Base-by-base conservation (phyloP, 176 grass and related monocot species). In the Cenchrus americanus region DNA sequence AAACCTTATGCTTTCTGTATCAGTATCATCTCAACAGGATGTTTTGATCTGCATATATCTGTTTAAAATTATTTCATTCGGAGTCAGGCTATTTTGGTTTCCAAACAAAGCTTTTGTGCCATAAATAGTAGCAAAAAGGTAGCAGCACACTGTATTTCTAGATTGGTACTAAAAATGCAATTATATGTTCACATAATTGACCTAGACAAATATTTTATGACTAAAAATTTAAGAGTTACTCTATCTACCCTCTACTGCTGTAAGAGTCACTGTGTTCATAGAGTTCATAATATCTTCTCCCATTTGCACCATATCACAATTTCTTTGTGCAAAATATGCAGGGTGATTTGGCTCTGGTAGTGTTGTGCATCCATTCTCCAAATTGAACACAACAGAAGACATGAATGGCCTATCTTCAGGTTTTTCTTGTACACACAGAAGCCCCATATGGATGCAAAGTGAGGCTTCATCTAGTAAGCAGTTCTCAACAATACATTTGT, bases 381-480 rank as follows among this genome's bases (percentile, higher is more conserved):
- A 66, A 76, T 40, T 50, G 17, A 72, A 66, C 15, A 93, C 64
- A 26, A 87, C 71, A 22, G 37, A 66, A 15, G 81, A 86, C 64
- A 78, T 87, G 14, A 60, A 44, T 12, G 87, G 91, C 58, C 85
- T 88, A 73, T 90, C 87, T 3, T 93, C 62, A 54, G 77, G 77
- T 22, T 80, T 79, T 66, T 93, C 91, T 18, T 93, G 77, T 10
- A 93, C 91, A 68, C 88, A 93, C 18, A 87, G 48, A 18, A 90
- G 84, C 9, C 55, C 91, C 43, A 87, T 72, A 2, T 93, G 86
- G 43, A 93, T 79, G 60, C 87, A 90, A 24, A 82, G 62, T 5
- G 75, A 66, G 48, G 72, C 91, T 73, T 85, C 91, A 23, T 65
- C 34, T 4, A 11, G 73, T 54, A 62, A 63, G 60, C 57, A 93